Percentiles rank a stretch among this genome's conserved stretches.
Conservation (phyloP, 257 asterid species). For the Nyctanthes arbortristis region DNA sequence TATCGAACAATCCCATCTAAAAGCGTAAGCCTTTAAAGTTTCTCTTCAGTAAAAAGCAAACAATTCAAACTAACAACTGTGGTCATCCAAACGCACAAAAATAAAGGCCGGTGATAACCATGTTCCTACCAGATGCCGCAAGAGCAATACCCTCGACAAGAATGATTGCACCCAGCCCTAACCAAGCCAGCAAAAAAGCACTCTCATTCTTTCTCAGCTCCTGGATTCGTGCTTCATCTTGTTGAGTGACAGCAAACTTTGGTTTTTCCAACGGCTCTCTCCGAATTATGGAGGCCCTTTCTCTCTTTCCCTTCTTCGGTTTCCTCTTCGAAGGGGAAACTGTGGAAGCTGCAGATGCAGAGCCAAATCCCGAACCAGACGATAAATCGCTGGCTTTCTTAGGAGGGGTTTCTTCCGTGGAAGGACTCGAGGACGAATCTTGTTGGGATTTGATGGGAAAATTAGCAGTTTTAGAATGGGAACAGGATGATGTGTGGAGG, state of each 20-base stretch:
- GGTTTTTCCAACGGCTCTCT: slow-evolving; percentile 67
- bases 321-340: slow-evolving; percentile 45
- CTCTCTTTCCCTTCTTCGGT: slow-evolving; percentile 57
- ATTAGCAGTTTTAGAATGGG: slow-evolving; percentile 23
- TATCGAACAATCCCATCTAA: background rate
- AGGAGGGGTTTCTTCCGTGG: slow-evolving; percentile 35
- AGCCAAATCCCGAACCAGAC: slow-evolving; percentile 71
- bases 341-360: slow-evolving; percentile 35
- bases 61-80: background rate
- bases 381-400: slow-evolving; percentile 36
- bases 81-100: background rate
- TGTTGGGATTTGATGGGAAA: slow-evolving; percentile 48
- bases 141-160: slow-evolving; percentile 72
- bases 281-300: slow-evolving; percentile 66
- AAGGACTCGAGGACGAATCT: slow-evolving; percentile 44
- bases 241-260: slow-evolving; percentile 40
- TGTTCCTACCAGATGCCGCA: slow-evolving; percentile 76
- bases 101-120: background rate
- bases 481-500: slow-evolving; percentile 25
- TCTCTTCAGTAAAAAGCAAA: background rate
- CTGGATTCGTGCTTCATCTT: slow-evolving; percentile 46
- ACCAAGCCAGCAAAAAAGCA: slow-evolving; percentile 91
- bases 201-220: slow-evolving; percentile 67
- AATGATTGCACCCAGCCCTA: slow-evolving; percentile 76
- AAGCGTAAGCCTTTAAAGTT: background rate